A percentile compares a stretch with the other conserved stretches of the same genome.
Conservation (phyloP, 352 stramenopile genomes). For the Pythium pyrilobum region DNA sequence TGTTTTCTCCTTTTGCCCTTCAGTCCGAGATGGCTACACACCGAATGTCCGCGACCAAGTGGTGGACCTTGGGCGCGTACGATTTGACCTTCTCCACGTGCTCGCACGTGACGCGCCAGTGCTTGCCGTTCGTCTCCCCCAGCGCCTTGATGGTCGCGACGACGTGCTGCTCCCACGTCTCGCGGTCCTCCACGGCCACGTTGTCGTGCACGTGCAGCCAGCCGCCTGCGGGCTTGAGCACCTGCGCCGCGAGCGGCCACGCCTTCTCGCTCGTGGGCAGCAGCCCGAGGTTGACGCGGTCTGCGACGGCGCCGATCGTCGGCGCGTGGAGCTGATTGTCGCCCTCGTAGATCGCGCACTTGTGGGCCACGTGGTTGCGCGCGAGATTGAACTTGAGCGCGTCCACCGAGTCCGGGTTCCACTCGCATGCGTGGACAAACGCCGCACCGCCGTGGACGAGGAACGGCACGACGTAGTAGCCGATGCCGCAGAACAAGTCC, state of each 20-base stretch:
- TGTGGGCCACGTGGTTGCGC: conserved; percentile 86
- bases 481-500: conserved; percentile 97
- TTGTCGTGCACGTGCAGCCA: conserved; percentile 97
- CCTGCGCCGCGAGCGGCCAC: conserved; percentile 90
- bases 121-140: conserved; percentile 36
- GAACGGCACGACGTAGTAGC: conserved; percentile 96
- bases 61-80: conserved; percentile 88
- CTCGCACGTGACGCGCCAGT: conserved; percentile 71
- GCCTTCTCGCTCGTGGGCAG: conserved; percentile 93
- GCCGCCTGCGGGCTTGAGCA: conserved; percentile 83
- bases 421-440: conserved; percentile 94
- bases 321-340: conserved; percentile 85
- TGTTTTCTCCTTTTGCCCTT: too few species aligned
- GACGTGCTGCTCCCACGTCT: conserved; percentile 72
- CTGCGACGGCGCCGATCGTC: conserved; percentile 72
- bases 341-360: conserved; percentile 77
- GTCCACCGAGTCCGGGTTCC: conserved; percentile 92
- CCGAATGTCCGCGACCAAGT: conserved; percentile 78
- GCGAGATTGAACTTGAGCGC: conserved; percentile 90
- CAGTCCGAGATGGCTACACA: conserved; percentile 20
- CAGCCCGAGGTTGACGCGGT: conserved; percentile 93
- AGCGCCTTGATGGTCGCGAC: conserved; percentile 44
- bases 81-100: conserved; percentile 91
- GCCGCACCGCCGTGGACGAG: conserved; percentile 86
- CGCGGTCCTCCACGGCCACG: conserved; percentile 78